A percentile compares a stretch with the other conserved stretches of the same genome.
Conservation (phyloP, 179 eudicot genomes). For the Gypsophila paniculata region DNA sequence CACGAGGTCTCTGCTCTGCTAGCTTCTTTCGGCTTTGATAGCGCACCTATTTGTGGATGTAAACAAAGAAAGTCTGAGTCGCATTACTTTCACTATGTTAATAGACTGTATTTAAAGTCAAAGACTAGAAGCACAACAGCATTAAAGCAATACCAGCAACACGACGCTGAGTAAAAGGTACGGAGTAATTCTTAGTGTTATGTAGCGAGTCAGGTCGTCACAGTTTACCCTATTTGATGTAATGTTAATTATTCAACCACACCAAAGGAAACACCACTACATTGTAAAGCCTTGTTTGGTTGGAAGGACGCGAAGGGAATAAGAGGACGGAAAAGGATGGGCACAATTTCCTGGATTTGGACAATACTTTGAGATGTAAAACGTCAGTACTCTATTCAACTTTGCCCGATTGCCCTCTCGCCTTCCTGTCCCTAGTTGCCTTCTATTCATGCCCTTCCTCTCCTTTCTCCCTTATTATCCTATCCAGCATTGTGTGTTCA, state of each 20-base stretch:
- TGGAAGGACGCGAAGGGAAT: no score
- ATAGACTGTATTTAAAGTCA: neutral
- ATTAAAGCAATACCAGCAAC: neutral
- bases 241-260: neutral
- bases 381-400: no score
- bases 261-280: neutral
- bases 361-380: no score
- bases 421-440: no score
- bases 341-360: no score
- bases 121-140: neutral
- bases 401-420: no score
- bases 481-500: no score
- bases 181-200: neutral
- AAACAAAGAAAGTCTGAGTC: neutral
- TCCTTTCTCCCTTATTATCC: no score
- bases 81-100: neutral
- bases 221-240: neutral
- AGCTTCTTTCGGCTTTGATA: constrained; percentile 73
- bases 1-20: constrained; percentile 75
- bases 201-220: neutral
- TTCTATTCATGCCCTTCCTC: no score
- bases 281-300: no score
- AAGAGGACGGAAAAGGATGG: no score
- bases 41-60: constrained; percentile 43
- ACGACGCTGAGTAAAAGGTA: neutral